Evolutionary conservation across 441 rosid species (phyloP), one percentile per base, ranked within the genome.

Genomic region (Pelargonium fulgidum): DNA sequence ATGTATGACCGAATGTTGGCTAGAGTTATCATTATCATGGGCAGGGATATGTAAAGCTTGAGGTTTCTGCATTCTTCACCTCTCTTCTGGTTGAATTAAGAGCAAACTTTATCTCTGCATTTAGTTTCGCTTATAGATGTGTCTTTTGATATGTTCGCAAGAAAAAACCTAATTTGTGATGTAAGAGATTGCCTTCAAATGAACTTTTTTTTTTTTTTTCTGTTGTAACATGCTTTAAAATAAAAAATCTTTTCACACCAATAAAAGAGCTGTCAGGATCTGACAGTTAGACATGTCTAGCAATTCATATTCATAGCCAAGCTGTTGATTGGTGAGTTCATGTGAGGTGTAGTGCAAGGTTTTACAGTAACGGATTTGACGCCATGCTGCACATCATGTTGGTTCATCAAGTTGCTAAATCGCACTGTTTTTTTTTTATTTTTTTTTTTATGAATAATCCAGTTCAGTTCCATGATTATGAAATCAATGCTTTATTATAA

Each of bases 351-450:
- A 39, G 72, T 45, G 44, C 54, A 50, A 50, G 59, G 41, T 16
- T 73, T 7, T 58, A 42, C 68, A 14, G 50, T 59, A 7, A 17
- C 52, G 41, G 61, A 14, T 67, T 42, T 73, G 24, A 58, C 17
- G 47, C 26, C 17, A 5, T 19, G 59, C 65, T 72, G 59, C 62
- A 36, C 24, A 26, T 33, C 54, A 22, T 5, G 17, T 11, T 26
- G 58, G 14, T 67, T 69, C 44, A 16, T 78, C 62, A 69, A 70
- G 73, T 67, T 70, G 52, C 66, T 13, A 26, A 39, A 66, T 1
- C 3, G 36, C 36, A 29, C 26, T 24, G 26, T 24, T n/a, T n/a
- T n/a, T n/a, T n/a, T n/a, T n/a, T n/a, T n/a, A n/a, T n/a, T n/a
- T n/a, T 1, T 24, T 24, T 24, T 29, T 29, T 29, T 29, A 29